phyloP scores from a whole-genome alignment of 1,284 basidiomycete genomes.

The Papiliotrema fonsecae region DNA sequence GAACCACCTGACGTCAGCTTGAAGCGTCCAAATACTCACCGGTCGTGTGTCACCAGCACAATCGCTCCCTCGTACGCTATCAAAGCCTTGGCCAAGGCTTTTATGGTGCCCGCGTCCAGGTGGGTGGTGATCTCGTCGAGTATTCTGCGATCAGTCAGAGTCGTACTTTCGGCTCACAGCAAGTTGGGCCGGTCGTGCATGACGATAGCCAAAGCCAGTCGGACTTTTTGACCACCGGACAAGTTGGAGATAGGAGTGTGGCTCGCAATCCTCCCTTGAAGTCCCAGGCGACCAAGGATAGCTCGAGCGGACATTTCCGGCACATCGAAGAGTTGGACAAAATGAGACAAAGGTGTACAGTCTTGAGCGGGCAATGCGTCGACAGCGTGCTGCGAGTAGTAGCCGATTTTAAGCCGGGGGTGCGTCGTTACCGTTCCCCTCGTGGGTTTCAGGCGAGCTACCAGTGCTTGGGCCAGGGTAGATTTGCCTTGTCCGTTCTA shows the following conservation, averaged over 20 bases:
- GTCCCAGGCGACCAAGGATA: constrained; percentile 54
- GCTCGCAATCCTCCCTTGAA: constrained; percentile 52
- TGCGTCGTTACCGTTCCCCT: constrained; percentile 59
- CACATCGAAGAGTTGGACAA: background rate
- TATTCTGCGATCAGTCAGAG: constrained; percentile 55
- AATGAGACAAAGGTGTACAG: constrained; percentile 54
- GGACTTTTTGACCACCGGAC: constrained; percentile 60
- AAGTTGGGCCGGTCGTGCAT: constrained; percentile 39
- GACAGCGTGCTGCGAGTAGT: constrained; percentile 42
- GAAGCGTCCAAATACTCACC: constrained; percentile 40
- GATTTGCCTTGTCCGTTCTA: constrained; percentile 58
- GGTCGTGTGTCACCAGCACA: constrained; percentile 65
- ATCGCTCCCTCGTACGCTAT: constrained; percentile 57
- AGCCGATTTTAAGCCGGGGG: constrained; percentile 56
- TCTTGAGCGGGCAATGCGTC: background rate
- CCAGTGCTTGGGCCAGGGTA: constrained; percentile 58
- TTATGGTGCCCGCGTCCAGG: constrained; percentile 62
- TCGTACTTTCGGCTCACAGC: constrained; percentile 18
- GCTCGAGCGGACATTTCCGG: constrained; percentile 45
- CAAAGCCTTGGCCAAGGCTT: constrained; percentile 58
- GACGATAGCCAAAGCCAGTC: constrained; percentile 41
- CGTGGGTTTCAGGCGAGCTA: constrained; percentile 53
- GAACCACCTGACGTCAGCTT: constrained; percentile 20
- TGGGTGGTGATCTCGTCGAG: constrained; percentile 69
- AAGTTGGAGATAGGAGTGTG: constrained; percentile 51